Percentiles rank a stretch among this genome's conserved stretches.
These are phyloP conservation scores for Torulaspora pretoriensis DNA, from an alignment of 1,139 yeast genomes.

Conservation along the genomic window DNA sequence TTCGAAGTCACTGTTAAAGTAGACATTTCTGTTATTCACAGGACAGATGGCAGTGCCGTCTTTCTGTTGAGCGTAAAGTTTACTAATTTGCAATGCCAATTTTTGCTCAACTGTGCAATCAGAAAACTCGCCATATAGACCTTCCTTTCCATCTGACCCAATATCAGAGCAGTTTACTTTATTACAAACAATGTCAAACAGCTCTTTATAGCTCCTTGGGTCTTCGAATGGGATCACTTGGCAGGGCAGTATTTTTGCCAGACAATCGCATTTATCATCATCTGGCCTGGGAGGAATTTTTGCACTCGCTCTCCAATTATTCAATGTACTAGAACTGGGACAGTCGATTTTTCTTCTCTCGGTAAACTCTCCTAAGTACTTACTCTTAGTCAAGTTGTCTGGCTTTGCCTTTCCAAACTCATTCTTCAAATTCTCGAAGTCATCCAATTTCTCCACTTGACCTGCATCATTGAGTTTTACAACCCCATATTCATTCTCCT, in stretches of 20 bases:
- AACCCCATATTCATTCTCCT: slow-evolving; percentile 74
- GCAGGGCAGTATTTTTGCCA: slow-evolving; percentile 50
- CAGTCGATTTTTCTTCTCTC: slow-evolving; percentile 21
- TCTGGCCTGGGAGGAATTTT: slow-evolving; percentile 55
- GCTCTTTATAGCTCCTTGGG: slow-evolving; percentile 36
- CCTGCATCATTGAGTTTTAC: slow-evolving; percentile 51
- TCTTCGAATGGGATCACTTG: slow-evolving; percentile 40
- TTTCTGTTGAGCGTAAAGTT: slow-evolving; percentile 41
- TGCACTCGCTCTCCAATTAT: slow-evolving; percentile 44
- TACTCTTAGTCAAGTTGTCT: slow-evolving; percentile 28
- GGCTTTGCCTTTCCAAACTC: slow-evolving; percentile 41
- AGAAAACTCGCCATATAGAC: slow-evolving; percentile 55
- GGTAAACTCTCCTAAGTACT: slow-evolving; percentile 15
- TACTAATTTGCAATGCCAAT: slow-evolving; percentile 51
- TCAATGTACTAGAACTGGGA: slow-evolving; percentile 26
- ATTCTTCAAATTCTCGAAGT: slow-evolving; percentile 38
- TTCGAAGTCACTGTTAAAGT: slow-evolving; percentile 20
- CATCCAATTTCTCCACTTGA: slow-evolving; percentile 45
- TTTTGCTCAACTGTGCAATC: slow-evolving; percentile 51
- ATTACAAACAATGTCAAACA: slow-evolving; percentile 48
- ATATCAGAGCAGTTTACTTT: slow-evolving; percentile 51
- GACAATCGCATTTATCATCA: slow-evolving; percentile 51
- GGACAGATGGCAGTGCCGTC: slow-evolving; percentile 26
- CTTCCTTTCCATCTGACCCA: slow-evolving; percentile 45
- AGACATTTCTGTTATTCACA: slow-evolving; percentile 19